Base-by-base conservation (phyloP, 2,329 filamentous ascomycete genomes). In the Neonectria punicea region DNA sequence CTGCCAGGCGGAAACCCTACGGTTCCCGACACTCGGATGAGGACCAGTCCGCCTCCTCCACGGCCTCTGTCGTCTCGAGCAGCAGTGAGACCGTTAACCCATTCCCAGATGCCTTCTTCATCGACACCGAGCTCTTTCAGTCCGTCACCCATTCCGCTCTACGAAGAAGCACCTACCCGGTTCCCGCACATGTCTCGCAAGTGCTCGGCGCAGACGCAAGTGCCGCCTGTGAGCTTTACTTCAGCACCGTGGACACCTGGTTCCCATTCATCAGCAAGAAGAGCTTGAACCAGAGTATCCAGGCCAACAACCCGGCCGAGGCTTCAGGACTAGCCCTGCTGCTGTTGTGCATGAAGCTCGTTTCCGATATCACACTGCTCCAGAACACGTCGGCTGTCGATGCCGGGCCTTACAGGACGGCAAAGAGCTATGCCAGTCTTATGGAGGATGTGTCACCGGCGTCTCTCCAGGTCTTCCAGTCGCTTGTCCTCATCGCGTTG, bases 221-320 rank as follows among this genome's bases (percentile, higher is more conserved):
- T 28, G 28, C 30, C 9, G 34, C 49, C 9, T 58, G 44, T 18
- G 54, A 58, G 5, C 28, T 8, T 3, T 58, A 49, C 30, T 58
- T 58, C 30, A 49, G 16, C 16, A 49, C 54, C 7, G 18, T 58
- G 8, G 44, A 58, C 18, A 58, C 43, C 10, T 58, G 54, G 44
- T 49, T 58, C 7, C 44, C 54, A 2, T 58, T 58, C n/a, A 22
- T 58, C n/a, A 58, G 54, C 20, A 58, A 14, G 20, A 58, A 58
- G 30, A 25, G 54, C 5, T 28, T 58, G 44, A 39, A 41, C 11
- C 44, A 39, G 20, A 49, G 32, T 7, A 58, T 58, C n/a, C 43
- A 49, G 13, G 32, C 55, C 4, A 50, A 58, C 18, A 2, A 22
- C 5, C 55, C 44, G 6, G 11, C 18, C 10, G 55, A 58, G 32